Evolutionary conservation across 106 monocot genomes (phyloP), one percentile per base, ranked within the genome.

Genomic region (Allium fistulosum): DNA sequence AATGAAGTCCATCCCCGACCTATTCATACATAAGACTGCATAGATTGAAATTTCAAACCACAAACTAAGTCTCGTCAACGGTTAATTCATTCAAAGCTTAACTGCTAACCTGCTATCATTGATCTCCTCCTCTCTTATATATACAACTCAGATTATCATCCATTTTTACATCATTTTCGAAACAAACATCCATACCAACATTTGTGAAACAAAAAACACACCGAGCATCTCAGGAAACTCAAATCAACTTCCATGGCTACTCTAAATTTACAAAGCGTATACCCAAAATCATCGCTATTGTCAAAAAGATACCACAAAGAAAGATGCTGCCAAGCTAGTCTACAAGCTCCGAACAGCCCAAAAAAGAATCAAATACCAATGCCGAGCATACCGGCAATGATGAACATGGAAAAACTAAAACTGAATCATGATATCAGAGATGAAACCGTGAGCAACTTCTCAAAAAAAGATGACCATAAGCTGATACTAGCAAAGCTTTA

Each of bases 401-500:
- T 63, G 47, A 63, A 63, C 46, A 47, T 48, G 10, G 63, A 63
- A 48, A 63, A 63, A 11, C 7, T 48, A 12, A n/a, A n/a, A 46
- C 11, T 46, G 48, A 27, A 63, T 14, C 10, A 47, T 46, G 63
- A 63, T 6, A 63, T 8, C 46, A 61, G 7, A 10, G 37, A 10
- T 15, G 4, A 63, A 11, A 63, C 6, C 46, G 7, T 1, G 15
- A 48, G 14, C 46, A 12, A 4, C 47, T 8, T 7, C 12, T 7
- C 63, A 12, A 15, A 45, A 15, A 47, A 47, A 45, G 48, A 12
- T 8, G 17, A 22, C 8, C 10, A 27, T 0, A n/a, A 26, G 10
- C 4, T 52, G 15, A 8, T 53, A 13, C 18, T 67, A 26, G 3
- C 65, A 68, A 82, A 76, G 82, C 77, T 87, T 11, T 74, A 75